phyloP scores from a whole-genome alignment of 306 rosid species.

The Ochetophila trinervis region DNA sequence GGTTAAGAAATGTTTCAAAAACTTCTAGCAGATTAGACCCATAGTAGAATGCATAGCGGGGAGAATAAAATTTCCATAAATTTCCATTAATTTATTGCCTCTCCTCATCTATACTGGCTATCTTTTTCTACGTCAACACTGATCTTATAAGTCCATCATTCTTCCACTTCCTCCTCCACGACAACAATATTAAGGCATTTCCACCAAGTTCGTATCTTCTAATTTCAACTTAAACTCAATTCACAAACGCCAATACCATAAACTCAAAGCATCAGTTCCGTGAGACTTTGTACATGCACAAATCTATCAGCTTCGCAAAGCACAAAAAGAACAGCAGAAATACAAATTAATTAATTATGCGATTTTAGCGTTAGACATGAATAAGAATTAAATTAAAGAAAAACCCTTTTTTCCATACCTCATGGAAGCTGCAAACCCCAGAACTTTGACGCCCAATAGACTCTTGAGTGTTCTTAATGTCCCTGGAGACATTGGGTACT shows the following conservation, averaged over 20 bases:
- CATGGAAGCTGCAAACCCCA: constrained; percentile 66
- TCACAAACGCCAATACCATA: neutral
- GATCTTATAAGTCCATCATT: neutral
- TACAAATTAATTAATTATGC: no score
- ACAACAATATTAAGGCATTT: neutral
- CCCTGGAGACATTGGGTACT: constrained; percentile 67
- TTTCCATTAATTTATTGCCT: no score
- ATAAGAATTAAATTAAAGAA: neutral
- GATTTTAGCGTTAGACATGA: neutral
- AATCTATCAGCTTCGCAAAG: neutral
- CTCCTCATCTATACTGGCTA: no score
- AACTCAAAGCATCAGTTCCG: neutral
- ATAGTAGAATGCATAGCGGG: no score
- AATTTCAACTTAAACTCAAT: constrained; percentile 3
- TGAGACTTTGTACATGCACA: constrained; percentile 3
- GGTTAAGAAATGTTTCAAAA: no score
- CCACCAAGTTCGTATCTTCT: neutral
- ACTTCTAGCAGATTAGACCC: no score
- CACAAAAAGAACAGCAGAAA: neutral
- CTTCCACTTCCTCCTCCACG: constrained; percentile 1
- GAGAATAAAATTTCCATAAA: no score
- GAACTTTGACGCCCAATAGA: constrained; percentile 52
- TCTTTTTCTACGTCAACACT: constrained; percentile 2
- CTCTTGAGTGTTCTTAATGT: constrained; percentile 48
- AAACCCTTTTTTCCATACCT: constrained; percentile 38